A percentile compares a stretch with the other conserved stretches of the same genome.
Conservation (phyloP, 164 flowering plant species). For the Vitis cinerea region DNA sequence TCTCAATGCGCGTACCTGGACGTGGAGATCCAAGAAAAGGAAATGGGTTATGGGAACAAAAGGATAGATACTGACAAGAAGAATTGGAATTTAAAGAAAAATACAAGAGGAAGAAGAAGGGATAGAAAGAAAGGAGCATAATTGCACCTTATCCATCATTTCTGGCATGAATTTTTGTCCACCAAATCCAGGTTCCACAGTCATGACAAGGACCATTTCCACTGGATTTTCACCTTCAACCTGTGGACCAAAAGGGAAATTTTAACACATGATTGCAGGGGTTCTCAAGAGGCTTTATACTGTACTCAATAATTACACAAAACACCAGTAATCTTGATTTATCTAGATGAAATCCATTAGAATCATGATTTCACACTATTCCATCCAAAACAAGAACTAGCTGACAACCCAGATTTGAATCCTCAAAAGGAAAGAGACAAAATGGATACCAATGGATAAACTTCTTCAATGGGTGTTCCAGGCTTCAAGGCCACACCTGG, state of each 20-base stretch:
- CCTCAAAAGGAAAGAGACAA: neutral
- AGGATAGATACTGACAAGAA: conserved; percentile 5
- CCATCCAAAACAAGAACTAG: neutral
- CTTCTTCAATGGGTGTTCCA: conserved; percentile 89
- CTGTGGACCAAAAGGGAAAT: conserved; percentile 28
- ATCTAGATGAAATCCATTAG: neutral
- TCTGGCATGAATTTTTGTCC: conserved; percentile 98
- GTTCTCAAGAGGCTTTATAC: neutral
- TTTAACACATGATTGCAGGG: neutral
- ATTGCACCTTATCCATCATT: conserved; percentile 86
- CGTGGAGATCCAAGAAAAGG: neutral
- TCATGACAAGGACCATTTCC: conserved; percentile 98
- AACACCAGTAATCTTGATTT: neutral
- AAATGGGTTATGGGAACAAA: neutral
- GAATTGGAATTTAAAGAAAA: neutral
- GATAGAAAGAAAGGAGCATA: neutral
- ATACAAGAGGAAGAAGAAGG: neutral
- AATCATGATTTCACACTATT: neutral
- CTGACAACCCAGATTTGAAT: neutral
- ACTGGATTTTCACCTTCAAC: conserved; percentile 80
- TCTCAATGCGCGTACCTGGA: conserved; percentile 73
- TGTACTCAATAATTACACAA: neutral
- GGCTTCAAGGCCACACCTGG: conserved; percentile 95
- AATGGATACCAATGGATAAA: conserved; percentile 79
- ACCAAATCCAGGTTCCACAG: conserved; percentile 99